phyloP scores from a whole-genome alignment of 192 early-diverging fungal species.

The Chytriomyces sp. region DNA sequence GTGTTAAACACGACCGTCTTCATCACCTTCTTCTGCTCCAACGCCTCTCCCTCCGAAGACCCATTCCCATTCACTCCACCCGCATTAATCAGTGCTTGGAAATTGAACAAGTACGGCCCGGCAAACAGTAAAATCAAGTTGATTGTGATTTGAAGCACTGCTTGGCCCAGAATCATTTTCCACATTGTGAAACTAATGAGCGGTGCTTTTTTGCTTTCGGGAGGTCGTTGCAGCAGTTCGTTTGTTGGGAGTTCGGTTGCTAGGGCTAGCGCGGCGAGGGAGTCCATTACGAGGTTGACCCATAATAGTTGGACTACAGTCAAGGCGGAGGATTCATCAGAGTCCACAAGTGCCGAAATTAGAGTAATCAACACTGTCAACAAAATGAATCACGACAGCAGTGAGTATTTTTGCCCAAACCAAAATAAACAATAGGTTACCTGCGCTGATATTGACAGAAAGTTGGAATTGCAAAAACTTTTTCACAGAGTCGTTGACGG shows the following conservation, averaged over 20 bases:
- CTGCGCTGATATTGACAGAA: constrained; percentile 80
- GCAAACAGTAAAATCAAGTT: constrained; percentile 58
- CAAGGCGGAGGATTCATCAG: constrained; percentile 73
- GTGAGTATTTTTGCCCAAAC: no score
- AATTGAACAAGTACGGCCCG: constrained; percentile 25
- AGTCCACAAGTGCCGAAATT: constrained; percentile 53
- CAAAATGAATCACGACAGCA: not conserved
- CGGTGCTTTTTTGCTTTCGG: constrained; percentile 72
- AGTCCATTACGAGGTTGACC: constrained; percentile 97
- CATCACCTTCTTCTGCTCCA: constrained; percentile 27
- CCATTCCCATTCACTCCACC: constrained; percentile 23
- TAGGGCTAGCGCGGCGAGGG: constrained; percentile 88
- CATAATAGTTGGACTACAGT: constrained; percentile 92
- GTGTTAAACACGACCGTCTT: constrained; percentile 90
- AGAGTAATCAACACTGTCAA: constrained; percentile 46
- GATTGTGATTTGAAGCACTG: constrained; percentile 83
- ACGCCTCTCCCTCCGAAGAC: not conserved
- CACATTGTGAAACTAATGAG: constrained; percentile 88
- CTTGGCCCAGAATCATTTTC: constrained; percentile 92
- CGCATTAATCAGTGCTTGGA: constrained; percentile 31
- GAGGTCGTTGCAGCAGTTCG: constrained; percentile 80
- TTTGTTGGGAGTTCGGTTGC: constrained; percentile 89
- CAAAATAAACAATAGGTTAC: no score
- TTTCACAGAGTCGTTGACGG: constrained; percentile 93
- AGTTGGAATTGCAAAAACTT: constrained; percentile 98